Conservation (phyloP, 2,329 filamentous ascomycete species). For the Triangularia verruculosa region DNA sequence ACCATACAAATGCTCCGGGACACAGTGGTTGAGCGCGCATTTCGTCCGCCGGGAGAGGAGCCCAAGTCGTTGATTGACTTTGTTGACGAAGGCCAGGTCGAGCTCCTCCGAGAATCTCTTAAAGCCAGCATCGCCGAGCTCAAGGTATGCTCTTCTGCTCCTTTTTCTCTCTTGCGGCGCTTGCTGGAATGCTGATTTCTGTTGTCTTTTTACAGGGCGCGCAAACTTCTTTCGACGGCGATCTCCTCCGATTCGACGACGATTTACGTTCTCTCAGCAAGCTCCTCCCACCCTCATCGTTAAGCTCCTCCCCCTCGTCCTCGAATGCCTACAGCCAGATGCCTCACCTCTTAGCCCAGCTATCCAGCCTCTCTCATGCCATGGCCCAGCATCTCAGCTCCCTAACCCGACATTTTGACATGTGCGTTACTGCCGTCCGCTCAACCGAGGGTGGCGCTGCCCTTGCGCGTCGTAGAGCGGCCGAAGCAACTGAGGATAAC, state of each 20-base stretch:
- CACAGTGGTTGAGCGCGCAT: constrained; percentile 61
- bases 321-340: constrained; percentile 42
- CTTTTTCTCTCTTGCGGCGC: background rate
- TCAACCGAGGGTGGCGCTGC: constrained; percentile 81
- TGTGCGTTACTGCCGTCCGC: constrained; percentile 86
- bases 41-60: constrained; percentile 57
- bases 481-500: constrained; percentile 51
- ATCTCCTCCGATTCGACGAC: constrained; percentile 71
- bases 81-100: constrained; percentile 69
- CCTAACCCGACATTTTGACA: constrained; percentile 83
- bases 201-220: constrained; percentile 45
- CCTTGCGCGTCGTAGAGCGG: constrained; percentile 64
- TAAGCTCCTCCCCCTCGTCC: constrained; percentile 34
- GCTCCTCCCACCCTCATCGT: constrained; percentile 46
- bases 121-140: constrained; percentile 69
- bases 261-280: constrained; percentile 66
- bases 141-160: constrained; percentile 46
- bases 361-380: constrained; percentile 73
- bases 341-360: constrained; percentile 53
- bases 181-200: background rate
- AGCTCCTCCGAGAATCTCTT: constrained; percentile 61
- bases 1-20: constrained; percentile 64
- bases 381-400: constrained; percentile 81
- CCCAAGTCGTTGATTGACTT: constrained; percentile 70
- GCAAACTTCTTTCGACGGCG: constrained; percentile 71